Base-by-base conservation (phyloP, 306 rosid genomes). In the Vicia faba region DNA sequence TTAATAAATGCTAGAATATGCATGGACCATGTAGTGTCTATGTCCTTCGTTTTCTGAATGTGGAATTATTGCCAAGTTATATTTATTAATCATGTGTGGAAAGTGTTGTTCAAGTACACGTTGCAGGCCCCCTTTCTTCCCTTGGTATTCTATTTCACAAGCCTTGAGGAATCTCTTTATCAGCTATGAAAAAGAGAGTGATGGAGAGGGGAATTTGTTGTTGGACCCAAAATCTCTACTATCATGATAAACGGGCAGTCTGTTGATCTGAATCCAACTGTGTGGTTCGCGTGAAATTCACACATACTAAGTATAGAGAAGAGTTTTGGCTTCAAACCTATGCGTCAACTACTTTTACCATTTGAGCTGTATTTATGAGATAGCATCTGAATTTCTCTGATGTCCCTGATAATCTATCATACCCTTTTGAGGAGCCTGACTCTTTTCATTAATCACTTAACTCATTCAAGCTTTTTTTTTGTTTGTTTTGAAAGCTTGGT, bases 1-100 rank as follows among this genome's bases (percentile, higher is more conserved):
- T 83, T 80, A 91, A 91, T 91, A 91, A 91, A 88, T 88, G 86
- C 83, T 82, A 73, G 86, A 81, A 77, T 84, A 72, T 68, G 70
- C 70, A 75, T 68, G 80, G 80, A 61, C 80, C 75, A 51, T 51
- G 28, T 48, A 7, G 64, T 69, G 76, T 79, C 67, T 65, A 48
- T 74, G 18, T 39, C 65, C 43, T 55, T 81, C 54, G n/a, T n/a
- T n/a, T n/a, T n/a, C n/a, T n/a, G n/a, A n/a, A n/a, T n/a, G n/a
- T n/a, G n/a, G n/a, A n/a, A n/a, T n/a, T n/a, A n/a, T n/a, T n/a
- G n/a, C n/a, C n/a, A n/a, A 59, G 78, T 64, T 76, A 82, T 75
- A 49, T 70, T 82, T 78, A 86, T 84, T 86, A 72, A 86, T 84
- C 75, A 78, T 66, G 80, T 50, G 38, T 78, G 81, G 81, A 75